These are phyloP conservation scores for Curvularia verruculosa DNA, from an alignment of 2,329 filamentous ascomycete species.

Conservation along the genomic window DNA sequence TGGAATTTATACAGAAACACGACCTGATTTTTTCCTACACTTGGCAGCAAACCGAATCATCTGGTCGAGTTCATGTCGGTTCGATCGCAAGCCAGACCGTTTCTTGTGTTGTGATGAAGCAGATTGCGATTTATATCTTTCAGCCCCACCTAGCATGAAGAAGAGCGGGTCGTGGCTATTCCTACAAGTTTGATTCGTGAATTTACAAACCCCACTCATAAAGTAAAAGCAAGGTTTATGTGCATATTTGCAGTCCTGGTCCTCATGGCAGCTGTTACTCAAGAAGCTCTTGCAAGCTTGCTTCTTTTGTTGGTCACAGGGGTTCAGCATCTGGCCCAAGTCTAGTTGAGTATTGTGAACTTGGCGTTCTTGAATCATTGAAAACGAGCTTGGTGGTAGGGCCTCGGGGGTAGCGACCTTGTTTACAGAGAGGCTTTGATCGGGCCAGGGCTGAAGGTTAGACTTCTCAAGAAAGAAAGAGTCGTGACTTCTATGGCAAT, in stretches of 20 bases:
- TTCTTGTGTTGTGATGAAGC: background rate
- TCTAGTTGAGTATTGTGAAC: background rate
- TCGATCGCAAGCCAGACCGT: background rate
- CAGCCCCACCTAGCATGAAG: background rate
- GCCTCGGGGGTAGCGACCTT: background rate
- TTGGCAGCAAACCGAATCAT: background rate
- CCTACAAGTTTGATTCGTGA: background rate
- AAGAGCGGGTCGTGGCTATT: constrained; percentile 1
- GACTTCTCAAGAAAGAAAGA: constrained; percentile 6
- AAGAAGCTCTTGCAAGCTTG: background rate
- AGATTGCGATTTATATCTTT: background rate
- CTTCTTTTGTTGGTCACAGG: background rate
- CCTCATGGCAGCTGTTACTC: background rate
- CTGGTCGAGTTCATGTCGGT: background rate
- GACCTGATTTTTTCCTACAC: background rate
- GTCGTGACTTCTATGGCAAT: constrained; percentile 8
- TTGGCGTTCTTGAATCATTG: background rate
- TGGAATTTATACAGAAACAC: background rate
- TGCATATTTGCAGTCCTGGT: constrained; percentile 1
- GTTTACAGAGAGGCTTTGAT: background rate
- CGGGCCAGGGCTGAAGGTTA: background rate
- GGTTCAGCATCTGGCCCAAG: background rate
- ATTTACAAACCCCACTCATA: background rate
- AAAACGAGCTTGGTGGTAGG: background rate
- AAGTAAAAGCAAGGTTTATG: background rate